These are phyloP conservation scores for Globisporangium solare DNA, from an alignment of 352 stramenopile species.

Conservation along the genomic window DNA sequence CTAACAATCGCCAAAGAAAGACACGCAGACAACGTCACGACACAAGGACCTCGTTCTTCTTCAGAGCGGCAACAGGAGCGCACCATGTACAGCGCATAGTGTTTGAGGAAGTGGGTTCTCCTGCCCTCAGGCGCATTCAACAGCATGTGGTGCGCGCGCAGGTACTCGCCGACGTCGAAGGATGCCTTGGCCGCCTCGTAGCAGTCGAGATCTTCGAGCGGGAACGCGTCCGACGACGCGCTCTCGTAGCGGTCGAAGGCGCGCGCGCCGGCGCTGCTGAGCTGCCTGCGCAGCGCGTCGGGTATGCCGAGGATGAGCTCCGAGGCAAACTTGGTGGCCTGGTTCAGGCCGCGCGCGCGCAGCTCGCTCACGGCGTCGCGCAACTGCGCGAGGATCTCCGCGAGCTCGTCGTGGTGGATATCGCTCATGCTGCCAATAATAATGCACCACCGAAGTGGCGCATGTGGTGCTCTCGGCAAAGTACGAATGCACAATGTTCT, in stretches of 20 bases:
- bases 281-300: slow-evolving; percentile 22
- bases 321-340: slow-evolving; percentile 64
- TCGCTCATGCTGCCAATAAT: slow-evolving; percentile 3
- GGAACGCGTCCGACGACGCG: neutral
- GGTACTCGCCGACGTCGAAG: slow-evolving; percentile 70
- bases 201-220: slow-evolving; percentile 22
- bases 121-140: neutral
- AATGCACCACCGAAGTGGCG: neutral
- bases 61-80: neutral
- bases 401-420: slow-evolving; percentile 15
- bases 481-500: neutral
- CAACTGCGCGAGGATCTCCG: slow-evolving; percentile 40
- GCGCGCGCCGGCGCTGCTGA: slow-evolving; percentile 17
- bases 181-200: slow-evolving; percentile 65
- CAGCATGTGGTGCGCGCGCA: slow-evolving; percentile 69
- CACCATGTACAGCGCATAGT: slow-evolving; percentile 76
- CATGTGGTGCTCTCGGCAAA: slow-evolving; percentile 1
- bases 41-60: neutral
- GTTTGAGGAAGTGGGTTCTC: slow-evolving; percentile 61
- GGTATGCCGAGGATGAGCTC: slow-evolving; percentile 75
- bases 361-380: slow-evolving; percentile 45
- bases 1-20: slow-evolving; percentile 12
- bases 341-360: slow-evolving; percentile 53
- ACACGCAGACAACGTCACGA: neutral
- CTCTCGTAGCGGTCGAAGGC: slow-evolving; percentile 4